Evolutionary conservation across 108 stramenopile genomes (phyloP).

Genomic region (Discostella pseudostelligera): DNA sequence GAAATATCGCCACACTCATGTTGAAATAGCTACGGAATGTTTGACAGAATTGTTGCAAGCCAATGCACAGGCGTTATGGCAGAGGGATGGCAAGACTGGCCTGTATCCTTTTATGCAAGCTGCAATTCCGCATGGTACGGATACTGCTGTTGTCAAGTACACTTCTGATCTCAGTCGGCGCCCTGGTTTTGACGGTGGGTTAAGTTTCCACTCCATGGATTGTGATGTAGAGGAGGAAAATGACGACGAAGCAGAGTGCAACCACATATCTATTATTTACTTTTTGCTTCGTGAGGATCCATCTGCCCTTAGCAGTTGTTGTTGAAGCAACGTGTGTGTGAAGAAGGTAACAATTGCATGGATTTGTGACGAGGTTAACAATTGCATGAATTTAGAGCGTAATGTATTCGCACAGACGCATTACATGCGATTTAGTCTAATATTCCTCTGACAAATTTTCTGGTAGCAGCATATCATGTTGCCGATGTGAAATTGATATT

Average conservation of each 20-base stretch:
- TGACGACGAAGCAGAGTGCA: constrained; percentile 19
- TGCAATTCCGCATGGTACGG: constrained; percentile 8
- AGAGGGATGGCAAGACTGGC: constrained; percentile 51
- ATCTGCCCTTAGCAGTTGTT: constrained; percentile 13
- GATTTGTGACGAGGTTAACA: neutral
- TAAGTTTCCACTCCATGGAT: constrained; percentile 13
- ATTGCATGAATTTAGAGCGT: too few species aligned
- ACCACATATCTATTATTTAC: constrained; percentile 33
- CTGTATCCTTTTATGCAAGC: constrained; percentile 74
- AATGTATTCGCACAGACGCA: neutral
- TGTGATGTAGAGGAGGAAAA: constrained; percentile 28
- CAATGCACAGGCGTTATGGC: constrained; percentile 53
- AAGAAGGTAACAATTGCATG: neutral
- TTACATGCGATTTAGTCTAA: neutral
- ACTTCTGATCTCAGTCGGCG: constrained; percentile 29
- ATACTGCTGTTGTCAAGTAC: constrained; percentile 19
- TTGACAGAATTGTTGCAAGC: constrained; percentile 45
- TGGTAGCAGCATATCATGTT: neutral
- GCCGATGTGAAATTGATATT: constrained; percentile 6
- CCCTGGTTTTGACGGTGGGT: constrained; percentile 24
- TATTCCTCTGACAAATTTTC: neutral
- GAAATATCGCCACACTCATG: constrained; percentile 14
- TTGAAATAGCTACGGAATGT: constrained; percentile 44
- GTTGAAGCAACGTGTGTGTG: neutral
- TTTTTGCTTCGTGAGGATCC: constrained; percentile 31